Evolutionary conservation across 306 rosid species (phyloP).

Genomic region (Crataegus laevigata): DNA sequence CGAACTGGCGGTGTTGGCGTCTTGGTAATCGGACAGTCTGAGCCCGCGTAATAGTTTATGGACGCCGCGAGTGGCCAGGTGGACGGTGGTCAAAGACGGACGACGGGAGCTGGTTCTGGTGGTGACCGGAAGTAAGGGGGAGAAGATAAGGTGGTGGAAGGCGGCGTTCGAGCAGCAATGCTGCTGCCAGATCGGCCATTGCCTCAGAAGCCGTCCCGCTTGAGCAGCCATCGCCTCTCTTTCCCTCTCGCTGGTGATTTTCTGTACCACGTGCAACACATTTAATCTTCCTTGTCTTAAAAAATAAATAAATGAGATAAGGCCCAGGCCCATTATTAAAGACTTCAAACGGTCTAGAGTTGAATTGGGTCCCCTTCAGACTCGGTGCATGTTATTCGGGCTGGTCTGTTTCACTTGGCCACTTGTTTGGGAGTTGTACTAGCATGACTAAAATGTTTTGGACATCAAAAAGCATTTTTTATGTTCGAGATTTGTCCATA

Average conservation of each 20-base stretch:
- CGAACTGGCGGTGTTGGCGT: background rate
- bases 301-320: background rate
- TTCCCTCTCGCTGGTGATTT: background rate
- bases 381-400: background rate
- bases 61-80: conserved; percentile 36
- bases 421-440: too few species aligned
- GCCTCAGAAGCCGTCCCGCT: conserved; percentile 48
- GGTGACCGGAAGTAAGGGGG: conserved; percentile 10
- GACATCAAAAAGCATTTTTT: too few species aligned
- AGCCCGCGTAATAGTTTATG: conserved; percentile 31
- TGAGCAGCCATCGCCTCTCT: conserved; percentile 28
- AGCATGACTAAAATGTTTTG: too few species aligned
- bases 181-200: conserved; percentile 40
- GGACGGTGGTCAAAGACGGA: conserved; percentile 18
- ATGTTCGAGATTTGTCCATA: too few species aligned
- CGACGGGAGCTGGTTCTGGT: conserved; percentile 13
- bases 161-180: conserved; percentile 16
- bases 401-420: too few species aligned
- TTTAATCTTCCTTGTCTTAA: background rate
- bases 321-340: background rate
- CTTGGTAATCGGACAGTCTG: conserved; percentile 24
- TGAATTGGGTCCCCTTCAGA: background rate
- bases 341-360: background rate
- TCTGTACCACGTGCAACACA: background rate
- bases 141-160: conserved; percentile 16